Conservation (phyloP, 176 grass and related monocot species). For the Urochloa ruziziensis region DNA sequence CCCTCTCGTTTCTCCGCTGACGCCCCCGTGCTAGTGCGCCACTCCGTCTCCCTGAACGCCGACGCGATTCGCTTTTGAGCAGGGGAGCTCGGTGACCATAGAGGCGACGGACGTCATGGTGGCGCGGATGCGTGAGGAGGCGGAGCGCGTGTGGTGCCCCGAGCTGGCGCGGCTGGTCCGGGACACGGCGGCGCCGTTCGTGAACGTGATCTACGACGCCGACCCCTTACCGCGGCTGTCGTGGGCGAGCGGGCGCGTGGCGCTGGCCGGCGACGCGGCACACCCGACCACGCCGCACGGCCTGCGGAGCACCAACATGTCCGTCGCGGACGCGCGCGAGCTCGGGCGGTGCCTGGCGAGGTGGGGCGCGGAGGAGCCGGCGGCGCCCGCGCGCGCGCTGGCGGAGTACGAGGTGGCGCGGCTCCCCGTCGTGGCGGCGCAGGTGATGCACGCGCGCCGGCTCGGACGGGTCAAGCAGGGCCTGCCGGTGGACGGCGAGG, state of each 20-base stretch:
- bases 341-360: constrained; percentile 61
- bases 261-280: constrained; percentile 70
- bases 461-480: constrained; percentile 84
- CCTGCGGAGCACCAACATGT: constrained; percentile 94
- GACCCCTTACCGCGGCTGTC: constrained; percentile 51
- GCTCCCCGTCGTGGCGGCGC: constrained; percentile 57
- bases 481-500: constrained; percentile 24
- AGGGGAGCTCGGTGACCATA: constrained; percentile 73
- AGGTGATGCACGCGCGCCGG: constrained; percentile 65
- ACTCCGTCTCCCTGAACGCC: background rate
- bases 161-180: constrained; percentile 61
- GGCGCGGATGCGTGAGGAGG: constrained; percentile 52
- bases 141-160: constrained; percentile 61
- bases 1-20: background rate
- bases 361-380: constrained; percentile 12
- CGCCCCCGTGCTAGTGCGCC: background rate
- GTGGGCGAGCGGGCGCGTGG: constrained; percentile 54
- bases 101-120: constrained; percentile 55
- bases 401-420: constrained; percentile 57
- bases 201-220: constrained; percentile 82
- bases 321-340: constrained; percentile 53
- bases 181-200: constrained; percentile 67
- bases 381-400: constrained; percentile 18
- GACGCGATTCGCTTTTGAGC: background rate
- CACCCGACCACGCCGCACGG: constrained; percentile 90